These are phyloP conservation scores for Amyloporia xantha DNA, from an alignment of 768 basidiomycete species.

Conservation along the genomic window DNA sequence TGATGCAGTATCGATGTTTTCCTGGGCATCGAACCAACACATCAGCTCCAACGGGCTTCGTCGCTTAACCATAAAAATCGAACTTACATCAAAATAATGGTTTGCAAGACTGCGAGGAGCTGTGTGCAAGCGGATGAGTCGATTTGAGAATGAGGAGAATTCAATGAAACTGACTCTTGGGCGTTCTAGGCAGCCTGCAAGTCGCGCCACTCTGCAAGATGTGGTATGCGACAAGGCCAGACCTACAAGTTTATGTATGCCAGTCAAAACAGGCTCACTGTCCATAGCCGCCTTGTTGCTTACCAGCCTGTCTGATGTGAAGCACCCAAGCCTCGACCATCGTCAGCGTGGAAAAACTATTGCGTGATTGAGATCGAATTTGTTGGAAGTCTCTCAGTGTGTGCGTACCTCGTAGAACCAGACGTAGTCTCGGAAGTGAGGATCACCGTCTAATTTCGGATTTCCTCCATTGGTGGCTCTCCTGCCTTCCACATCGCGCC, in stretches of 20 bases:
- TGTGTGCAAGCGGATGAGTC: slow-evolving; percentile 25
- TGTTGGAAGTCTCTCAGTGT: too few relatives aligned
- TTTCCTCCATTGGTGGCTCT: slow-evolving; percentile 92
- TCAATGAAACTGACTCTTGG: slow-evolving; percentile 60
- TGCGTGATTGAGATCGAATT: too few relatives aligned
- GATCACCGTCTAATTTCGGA: slow-evolving; percentile 80
- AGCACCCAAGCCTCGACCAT: slow-evolving; percentile 88
- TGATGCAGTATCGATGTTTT: slow-evolving; percentile 65
- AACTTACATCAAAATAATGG: slow-evolving; percentile 90
- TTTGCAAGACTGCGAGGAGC: slow-evolving; percentile 81
- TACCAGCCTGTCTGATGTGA: slow-evolving; percentile 99
- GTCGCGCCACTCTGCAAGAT: slow-evolving; percentile 86
- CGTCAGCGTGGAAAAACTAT: slow-evolving; percentile 94
- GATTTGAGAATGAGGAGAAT: not conserved
- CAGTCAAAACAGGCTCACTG: too few relatives aligned
- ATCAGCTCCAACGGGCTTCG: not conserved
- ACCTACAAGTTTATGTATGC: slow-evolving; percentile 55
- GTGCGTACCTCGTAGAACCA: slow-evolving; percentile 89
- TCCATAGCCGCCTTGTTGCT: too few relatives aligned
- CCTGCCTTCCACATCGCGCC: slow-evolving; percentile 80
- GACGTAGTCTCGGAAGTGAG: slow-evolving; percentile 94
- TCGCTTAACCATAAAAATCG: not conserved
- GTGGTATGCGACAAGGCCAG: slow-evolving; percentile 84
- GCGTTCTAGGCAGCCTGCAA: slow-evolving; percentile 90
- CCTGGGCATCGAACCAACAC: slow-evolving; percentile 33